Evolutionary conservation across 768 basidiomycete genomes (phyloP), one percentile per base, ranked within the genome.

Genomic region (Asterophora lycoperdoides): DNA sequence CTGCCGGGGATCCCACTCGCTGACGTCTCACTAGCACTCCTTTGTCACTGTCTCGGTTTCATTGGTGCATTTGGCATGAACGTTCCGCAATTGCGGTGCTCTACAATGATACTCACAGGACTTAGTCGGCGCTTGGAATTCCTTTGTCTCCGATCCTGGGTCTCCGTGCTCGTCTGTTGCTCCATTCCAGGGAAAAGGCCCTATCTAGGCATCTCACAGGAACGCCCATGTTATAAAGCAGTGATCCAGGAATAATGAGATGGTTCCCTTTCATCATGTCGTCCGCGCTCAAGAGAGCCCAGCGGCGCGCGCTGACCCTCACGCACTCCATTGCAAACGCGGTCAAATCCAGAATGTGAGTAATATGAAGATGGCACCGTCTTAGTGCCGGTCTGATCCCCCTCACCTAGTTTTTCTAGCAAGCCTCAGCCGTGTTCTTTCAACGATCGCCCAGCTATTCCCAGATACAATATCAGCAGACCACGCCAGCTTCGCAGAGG

Each of bases 281-380:
- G 40, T 57, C 56, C 53, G 65, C 70, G 46, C 67, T 76, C 59
- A 71, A 68, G 67, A 71, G 69, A 55, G 68, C 77, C 26, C 76
- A 71, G 58, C 75, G 70, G 53, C 69, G 69, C 54, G 75, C 74
- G 56, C 56, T 74, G 57, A 69, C 67, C 45, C 64, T 80, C 55
- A 75, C 74, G 49, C 75, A 69, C 46, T 80, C 80, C 34, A 72
- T 82, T 55, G 70, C 71, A 41, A 75, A 65, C 56, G 68, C 70
- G 28, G 59, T 82, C 32, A 75, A 70, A 58, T 71, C 72, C 46
- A 65, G 54, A 34, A 55, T 63, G 68, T 70, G 46, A 47, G 67
- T 61, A 28, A 32, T 34, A 8, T 15, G 18, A 7, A 44, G 3
- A 28, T 2, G 5, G 5, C 29, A 23, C 6, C 19, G 10, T 37